phyloP scores from a whole-genome alignment of 164 flowering plant genomes.

The Vitis amurensis region DNA sequence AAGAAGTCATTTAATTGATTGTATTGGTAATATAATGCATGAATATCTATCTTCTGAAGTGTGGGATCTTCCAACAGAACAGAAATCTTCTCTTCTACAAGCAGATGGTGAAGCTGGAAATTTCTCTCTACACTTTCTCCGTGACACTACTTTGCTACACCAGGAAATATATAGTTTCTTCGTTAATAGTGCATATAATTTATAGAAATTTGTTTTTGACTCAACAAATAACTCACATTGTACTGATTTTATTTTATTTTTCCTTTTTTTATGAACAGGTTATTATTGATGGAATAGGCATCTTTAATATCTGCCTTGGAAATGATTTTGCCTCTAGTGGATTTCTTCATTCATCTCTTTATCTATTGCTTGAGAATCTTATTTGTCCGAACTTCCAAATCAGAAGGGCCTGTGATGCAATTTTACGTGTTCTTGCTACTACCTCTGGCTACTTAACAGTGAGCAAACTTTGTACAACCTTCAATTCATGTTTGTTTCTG shows the following conservation, averaged over 20 bases:
- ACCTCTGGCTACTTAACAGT: conserved; percentile 74
- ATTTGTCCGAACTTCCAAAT: conserved; percentile 71
- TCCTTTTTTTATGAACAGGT: conserved; percentile 51
- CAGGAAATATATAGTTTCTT: conserved; percentile 53
- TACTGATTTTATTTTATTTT: conserved; percentile 20
- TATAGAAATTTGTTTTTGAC: background rate
- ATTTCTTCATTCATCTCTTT: conserved; percentile 87
- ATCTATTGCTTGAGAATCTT: conserved; percentile 81
- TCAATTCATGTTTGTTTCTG: background rate
- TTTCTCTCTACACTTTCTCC: conserved; percentile 52
- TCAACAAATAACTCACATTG: background rate
- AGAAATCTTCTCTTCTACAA: conserved; percentile 29
- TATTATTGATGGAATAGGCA: conserved; percentile 86
- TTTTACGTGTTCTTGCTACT: conserved; percentile 60
- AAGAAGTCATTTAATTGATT: conserved; percentile 56
- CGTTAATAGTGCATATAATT: background rate
- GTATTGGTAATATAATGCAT: conserved; percentile 77
- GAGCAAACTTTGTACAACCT: conserved; percentile 21
- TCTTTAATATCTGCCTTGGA: conserved; percentile 73
- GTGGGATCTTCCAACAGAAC: conserved; percentile 78
- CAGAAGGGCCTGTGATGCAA: conserved; percentile 77
- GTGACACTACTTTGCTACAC: conserved; percentile 70
- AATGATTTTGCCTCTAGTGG: conserved; percentile 69
- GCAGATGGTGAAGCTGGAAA: conserved; percentile 41
- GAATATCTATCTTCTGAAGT: conserved; percentile 85